These are phyloP conservation scores for Daldinia sp. DNA, from an alignment of 2,329 filamentous ascomycete genomes.

Conservation along the genomic window DNA sequence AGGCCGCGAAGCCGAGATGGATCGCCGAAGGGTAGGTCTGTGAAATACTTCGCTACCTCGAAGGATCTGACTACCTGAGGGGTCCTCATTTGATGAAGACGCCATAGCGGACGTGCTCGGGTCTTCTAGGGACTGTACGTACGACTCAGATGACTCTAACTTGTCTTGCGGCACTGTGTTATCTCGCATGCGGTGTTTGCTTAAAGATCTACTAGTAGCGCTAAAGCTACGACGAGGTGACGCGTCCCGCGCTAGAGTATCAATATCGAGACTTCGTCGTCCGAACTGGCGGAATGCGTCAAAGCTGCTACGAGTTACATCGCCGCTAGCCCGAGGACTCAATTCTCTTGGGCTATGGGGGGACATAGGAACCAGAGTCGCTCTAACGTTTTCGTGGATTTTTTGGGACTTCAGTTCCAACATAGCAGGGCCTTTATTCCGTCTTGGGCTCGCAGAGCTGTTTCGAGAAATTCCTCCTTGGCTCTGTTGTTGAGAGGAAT, in stretches of 20 bases:
- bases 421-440: constrained; percentile 11
- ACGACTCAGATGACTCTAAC: constrained; percentile 76
- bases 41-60: constrained; percentile 88
- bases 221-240: constrained; percentile 70
- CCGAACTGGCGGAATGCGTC: constrained; percentile 59
- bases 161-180: constrained; percentile 57
- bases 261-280: constrained; percentile 62
- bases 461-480: constrained; percentile 19
- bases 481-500: constrained; percentile 7
- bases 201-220: constrained; percentile 61
- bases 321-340: constrained; percentile 65
- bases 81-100: constrained; percentile 75
- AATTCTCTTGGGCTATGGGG: constrained; percentile 52
- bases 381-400: constrained; percentile 66
- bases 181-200: constrained; percentile 58
- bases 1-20: constrained; percentile 51
- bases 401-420: constrained; percentile 49
- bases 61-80: constrained; percentile 91
- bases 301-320: constrained; percentile 61
- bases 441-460: constrained; percentile 29
- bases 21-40: constrained; percentile 72
- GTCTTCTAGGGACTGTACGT: constrained; percentile 75
- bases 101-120: constrained; percentile 76
- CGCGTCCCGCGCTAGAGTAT: constrained; percentile 52
- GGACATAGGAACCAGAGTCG: constrained; percentile 65